These are phyloP conservation scores for Coniochaeta ligniaria DNA, from an alignment of 2,329 filamentous ascomycete species.

Conservation along the genomic window DNA sequence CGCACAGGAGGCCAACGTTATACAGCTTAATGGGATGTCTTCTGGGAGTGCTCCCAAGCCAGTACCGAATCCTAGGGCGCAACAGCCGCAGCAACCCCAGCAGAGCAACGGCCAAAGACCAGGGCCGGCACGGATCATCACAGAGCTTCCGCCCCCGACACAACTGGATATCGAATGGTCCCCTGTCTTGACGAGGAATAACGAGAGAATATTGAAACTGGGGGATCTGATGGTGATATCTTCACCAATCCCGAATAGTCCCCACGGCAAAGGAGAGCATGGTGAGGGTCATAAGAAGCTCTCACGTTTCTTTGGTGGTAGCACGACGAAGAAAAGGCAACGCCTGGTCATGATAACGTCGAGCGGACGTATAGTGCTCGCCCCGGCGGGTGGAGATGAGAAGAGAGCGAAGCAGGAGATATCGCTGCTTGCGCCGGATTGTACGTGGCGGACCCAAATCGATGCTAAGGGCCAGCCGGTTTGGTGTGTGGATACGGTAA, in stretches of 20 bases:
- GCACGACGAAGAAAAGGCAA: conserved; percentile 85
- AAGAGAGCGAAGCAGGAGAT: conserved; percentile 93
- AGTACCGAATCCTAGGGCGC: conserved; percentile 11
- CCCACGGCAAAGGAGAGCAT: conserved; percentile 56
- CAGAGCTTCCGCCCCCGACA: conserved; percentile 90
- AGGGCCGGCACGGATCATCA: conserved; percentile 77
- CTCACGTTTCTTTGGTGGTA: conserved; percentile 86
- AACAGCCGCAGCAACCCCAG: conserved; percentile 21
- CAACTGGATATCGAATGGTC: conserved; percentile 99
- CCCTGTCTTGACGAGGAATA: conserved; percentile 80
- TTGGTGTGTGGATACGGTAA: conserved; percentile 91
- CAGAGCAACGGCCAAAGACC: conserved; percentile 51
- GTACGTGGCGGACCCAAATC: conserved; percentile 69
- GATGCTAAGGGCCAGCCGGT: conserved; percentile 83
- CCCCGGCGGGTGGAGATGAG: conserved; percentile 86
- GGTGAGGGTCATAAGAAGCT: conserved; percentile 77
- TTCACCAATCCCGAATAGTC: conserved; percentile 67
- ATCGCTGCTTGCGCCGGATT: conserved; percentile 69
- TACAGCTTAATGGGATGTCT: conserved; percentile 60
- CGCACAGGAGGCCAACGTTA: conserved; percentile 63
- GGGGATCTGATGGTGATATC: conserved; percentile 84
- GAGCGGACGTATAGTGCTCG: conserved; percentile 81
- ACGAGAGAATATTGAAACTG: conserved; percentile 90
- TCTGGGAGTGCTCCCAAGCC: conserved; percentile 14
- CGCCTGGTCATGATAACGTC: conserved; percentile 93